A percentile compares a stretch with the other conserved stretches of the same genome.
These are phyloP conservation scores for Rhizophora apiculata DNA, from an alignment of 345 rosid genomes.

Conservation along the genomic window DNA sequence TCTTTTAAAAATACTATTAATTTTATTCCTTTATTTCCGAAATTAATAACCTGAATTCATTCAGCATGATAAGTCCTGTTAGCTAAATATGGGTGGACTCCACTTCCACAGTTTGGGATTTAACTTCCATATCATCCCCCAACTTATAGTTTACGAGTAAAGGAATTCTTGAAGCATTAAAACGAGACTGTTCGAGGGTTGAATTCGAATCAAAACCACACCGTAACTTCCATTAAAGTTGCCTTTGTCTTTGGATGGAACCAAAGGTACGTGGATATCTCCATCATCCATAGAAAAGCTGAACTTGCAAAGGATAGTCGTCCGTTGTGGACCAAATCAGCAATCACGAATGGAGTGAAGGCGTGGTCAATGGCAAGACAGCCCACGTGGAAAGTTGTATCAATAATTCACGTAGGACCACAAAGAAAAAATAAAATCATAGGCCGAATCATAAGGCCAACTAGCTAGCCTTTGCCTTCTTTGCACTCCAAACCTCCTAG, in stretches of 20 bases:
- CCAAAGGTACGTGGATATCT: slow-evolving; percentile 11
- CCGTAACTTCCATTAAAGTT: not conserved
- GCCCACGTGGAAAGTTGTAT: slow-evolving; percentile 29
- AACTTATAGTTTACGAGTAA: too few relatives aligned
- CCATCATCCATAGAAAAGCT: not conserved
- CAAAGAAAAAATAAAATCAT: slow-evolving; percentile 4
- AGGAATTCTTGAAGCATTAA: too few relatives aligned
- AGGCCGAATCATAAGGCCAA: slow-evolving; percentile 34
- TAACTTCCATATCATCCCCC: too few relatives aligned
- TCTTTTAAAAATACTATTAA: too few relatives aligned
- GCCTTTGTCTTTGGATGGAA: not conserved
- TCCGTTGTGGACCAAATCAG: slow-evolving; percentile 35
- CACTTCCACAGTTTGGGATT: too few relatives aligned
- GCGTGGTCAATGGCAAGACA: slow-evolving; percentile 15
- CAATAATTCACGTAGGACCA: slow-evolving; percentile 32
- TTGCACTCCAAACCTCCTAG: not conserved
- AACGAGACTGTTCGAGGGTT: not conserved
- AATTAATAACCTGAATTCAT: too few relatives aligned
- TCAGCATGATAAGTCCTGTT: too few relatives aligned
- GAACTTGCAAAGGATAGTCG: not conserved
- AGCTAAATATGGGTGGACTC: too few relatives aligned
- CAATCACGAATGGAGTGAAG: slow-evolving; percentile 14
- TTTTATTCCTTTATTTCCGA: too few relatives aligned
- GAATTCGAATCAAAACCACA: not conserved
- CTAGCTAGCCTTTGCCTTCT: slow-evolving; percentile 25